Percentiles rank a stretch among this genome's conserved stretches.
Evolutionary conservation across 2,329 filamentous ascomycete genomes (phyloP).

Genomic region (Cladosporium sp.): DNA sequence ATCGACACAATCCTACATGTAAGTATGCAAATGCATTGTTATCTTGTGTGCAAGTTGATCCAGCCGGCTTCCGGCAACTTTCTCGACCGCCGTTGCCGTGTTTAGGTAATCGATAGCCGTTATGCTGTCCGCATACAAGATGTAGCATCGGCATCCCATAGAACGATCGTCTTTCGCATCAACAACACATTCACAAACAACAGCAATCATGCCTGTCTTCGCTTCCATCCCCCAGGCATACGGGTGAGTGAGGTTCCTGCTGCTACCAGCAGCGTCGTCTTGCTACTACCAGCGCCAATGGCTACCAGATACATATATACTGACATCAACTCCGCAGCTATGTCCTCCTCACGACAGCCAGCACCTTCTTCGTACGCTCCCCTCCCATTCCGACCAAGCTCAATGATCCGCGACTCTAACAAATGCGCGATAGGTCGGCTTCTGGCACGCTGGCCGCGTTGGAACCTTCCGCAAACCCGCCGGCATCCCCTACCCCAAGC

Average conservation of each 20-base stretch:
- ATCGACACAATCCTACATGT: no score
- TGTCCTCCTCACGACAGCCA: conserved; percentile 51
- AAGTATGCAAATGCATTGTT: no score
- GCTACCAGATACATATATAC: no score
- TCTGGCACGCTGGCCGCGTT: conserved; percentile 49
- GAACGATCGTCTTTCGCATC: no score
- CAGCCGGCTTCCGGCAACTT: no score
- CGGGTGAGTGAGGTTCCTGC: conserved; percentile 35
- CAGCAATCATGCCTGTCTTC: conserved; percentile 11
- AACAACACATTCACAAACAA: background rate
- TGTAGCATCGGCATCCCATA: no score
- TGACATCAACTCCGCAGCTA: conserved; percentile 41
- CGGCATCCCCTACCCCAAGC: conserved; percentile 54
- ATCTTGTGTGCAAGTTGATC: no score
- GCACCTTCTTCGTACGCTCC: conserved; percentile 44
- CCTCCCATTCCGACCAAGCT: background rate
- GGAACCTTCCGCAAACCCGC: conserved; percentile 47
- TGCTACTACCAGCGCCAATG: background rate
- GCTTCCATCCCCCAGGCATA: conserved; percentile 43
- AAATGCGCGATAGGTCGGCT: conserved; percentile 35
- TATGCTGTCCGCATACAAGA: no score
- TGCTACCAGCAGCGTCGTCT: background rate
- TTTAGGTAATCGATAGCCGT: no score
- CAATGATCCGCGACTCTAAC: conserved; percentile 6
- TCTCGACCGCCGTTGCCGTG: no score